Base-by-base conservation (phyloP, 2,329 filamentous ascomycete species). In the Macroventuria anomochaeta region DNA sequence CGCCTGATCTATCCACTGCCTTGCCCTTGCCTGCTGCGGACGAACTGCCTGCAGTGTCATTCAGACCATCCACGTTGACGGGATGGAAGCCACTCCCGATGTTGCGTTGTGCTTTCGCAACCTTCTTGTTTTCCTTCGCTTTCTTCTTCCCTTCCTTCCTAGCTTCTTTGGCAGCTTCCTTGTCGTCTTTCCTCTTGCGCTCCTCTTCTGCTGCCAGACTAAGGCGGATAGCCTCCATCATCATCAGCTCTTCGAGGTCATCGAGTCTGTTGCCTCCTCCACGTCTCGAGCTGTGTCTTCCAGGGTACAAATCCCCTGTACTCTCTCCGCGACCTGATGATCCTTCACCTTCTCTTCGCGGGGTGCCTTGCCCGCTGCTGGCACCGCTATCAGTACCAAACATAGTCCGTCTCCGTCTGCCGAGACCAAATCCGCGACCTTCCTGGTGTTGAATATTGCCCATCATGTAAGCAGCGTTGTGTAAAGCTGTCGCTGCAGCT, bases 171-270 rank as follows among this genome's bases (percentile, higher is more conserved):
- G 82, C 83, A 0, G 84, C 83, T 53, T 91, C 90, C 70, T 93
- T 93, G 43, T 95, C 90, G 41, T 89, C 88, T 67, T 91, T 95
- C 39, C 85, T 88, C 63, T 91, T 89, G n/a, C 93, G 85, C 34
- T 97, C 93, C 67, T 97, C 93, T 72, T 99, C 95, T 1, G 91
- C 88, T 0, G 89, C 92, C n/a, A 99, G 80, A 40, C 92, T 96
- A 25, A 96, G 75, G 32, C 95, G 83, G 40, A 99, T 96, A 0
- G 95, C 95, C 73, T 99, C 95, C 82, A 95, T 91, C 81, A 97
- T 92, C 95, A 99, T 99, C 80, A 99, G 90, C 41, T 96, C 93
- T 72, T 99, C 95, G 0, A 97, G 82, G 63, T 97, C 93, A 18
- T 96, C 91, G 70, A 96, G 85, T 25, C 91, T 62, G 41, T 70